Percentiles rank a stretch among this genome's conserved stretches.
phyloP scores from a whole-genome alignment of 2,329 filamentous ascomycete genomes.

The Trichophyton schoenleinii region DNA sequence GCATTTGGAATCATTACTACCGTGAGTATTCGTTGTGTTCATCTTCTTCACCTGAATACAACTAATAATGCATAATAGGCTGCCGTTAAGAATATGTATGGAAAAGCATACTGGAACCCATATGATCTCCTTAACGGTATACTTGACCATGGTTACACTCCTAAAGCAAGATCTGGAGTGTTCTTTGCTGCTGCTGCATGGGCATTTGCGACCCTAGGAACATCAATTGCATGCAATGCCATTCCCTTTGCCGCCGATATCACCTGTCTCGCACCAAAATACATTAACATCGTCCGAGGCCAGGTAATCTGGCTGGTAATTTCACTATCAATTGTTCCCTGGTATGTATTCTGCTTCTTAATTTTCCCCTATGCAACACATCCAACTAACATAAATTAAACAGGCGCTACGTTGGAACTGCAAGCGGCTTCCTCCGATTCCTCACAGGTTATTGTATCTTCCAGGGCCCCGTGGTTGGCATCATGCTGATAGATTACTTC shows the following conservation, averaged over 20 bases:
- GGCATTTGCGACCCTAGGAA: slow-evolving; percentile 17
- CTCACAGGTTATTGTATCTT: slow-evolving; percentile 17
- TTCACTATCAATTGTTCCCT: slow-evolving; percentile 22
- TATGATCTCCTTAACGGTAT: slow-evolving; percentile 28
- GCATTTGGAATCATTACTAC: slow-evolving; percentile 18
- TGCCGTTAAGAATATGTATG: slow-evolving; percentile 24
- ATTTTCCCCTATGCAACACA: neutral
- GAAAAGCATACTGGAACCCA: slow-evolving; percentile 29
- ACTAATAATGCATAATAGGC: slow-evolving; percentile 14
- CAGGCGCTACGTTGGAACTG: slow-evolving; percentile 16
- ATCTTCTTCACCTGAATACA: neutral
- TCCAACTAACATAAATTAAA: neutral
- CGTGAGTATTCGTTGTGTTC: slow-evolving; percentile 5
- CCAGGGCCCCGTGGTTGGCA: slow-evolving; percentile 14
- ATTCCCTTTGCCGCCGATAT: slow-evolving; percentile 26
- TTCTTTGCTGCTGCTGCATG: slow-evolving; percentile 22
- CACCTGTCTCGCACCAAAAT: slow-evolving; percentile 22
- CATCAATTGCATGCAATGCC: slow-evolving; percentile 20
- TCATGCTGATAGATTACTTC: slow-evolving; percentile 28
- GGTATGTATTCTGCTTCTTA: slow-evolving; percentile 18
- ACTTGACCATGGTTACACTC: slow-evolving; percentile 25
- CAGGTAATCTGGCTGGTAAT: slow-evolving; percentile 24
- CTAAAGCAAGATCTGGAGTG: slow-evolving; percentile 22
- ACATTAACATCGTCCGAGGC: slow-evolving; percentile 23
- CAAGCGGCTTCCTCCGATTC: slow-evolving; percentile 17